These are phyloP conservation scores for Termitomyces sp. DNA, from an alignment of 768 basidiomycete species.

Conservation along the genomic window DNA sequence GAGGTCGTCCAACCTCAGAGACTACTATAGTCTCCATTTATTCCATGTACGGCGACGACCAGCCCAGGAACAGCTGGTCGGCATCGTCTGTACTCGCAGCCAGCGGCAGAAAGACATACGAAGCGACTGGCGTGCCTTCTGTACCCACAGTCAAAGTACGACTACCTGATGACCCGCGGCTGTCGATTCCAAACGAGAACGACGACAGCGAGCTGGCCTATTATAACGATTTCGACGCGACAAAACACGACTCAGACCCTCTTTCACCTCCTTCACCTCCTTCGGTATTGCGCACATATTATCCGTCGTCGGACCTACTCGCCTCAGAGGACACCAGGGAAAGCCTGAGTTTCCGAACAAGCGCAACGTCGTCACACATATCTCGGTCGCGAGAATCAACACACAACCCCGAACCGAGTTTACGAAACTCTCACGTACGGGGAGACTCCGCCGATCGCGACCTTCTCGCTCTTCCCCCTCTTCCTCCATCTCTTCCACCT, in stretches of 20 bases:
- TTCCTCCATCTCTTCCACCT: conserved; percentile 23
- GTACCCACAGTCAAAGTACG: conserved; percentile 32
- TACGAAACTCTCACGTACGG: conserved; percentile 22
- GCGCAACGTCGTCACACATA: conserved; percentile 30
- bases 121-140: conserved; percentile 25
- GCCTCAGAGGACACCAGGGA: conserved; percentile 29
- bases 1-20: conserved; percentile 60
- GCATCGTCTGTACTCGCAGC: conserved; percentile 13
- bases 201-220: conserved; percentile 16
- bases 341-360: conserved; percentile 25
- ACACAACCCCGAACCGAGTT: conserved; percentile 10
- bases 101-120: conserved; percentile 34
- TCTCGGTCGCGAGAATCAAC: conserved; percentile 27
- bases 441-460: conserved; percentile 19
- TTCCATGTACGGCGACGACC: conserved; percentile 78
- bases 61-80: conserved; percentile 43
- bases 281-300: conserved; percentile 23
- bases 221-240: conserved; percentile 7
- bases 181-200: conserved; percentile 21
- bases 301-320: conserved; percentile 24
- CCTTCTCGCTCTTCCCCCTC: conserved; percentile 28
- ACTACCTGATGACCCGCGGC: conserved; percentile 24
- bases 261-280: conserved; percentile 2
- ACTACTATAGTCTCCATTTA: conserved; percentile 82
- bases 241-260: background rate